phyloP scores from a whole-genome alignment of 1,284 basidiomycete genomes.

The Pseudozyma flocculosa region DNA sequence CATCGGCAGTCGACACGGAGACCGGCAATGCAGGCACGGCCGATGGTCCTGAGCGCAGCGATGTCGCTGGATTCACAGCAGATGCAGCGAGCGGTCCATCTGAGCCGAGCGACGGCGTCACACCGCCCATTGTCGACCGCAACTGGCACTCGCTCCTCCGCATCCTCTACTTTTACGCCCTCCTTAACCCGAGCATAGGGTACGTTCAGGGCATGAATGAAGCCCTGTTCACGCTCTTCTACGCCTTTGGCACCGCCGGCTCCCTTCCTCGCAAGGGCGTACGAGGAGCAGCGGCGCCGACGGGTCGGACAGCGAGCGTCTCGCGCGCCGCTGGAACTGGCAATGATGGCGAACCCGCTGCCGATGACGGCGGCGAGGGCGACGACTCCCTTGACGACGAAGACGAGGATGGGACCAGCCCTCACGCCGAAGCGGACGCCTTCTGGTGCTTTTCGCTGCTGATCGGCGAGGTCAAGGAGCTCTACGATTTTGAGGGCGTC shows the following conservation, averaged over 20 bases:
- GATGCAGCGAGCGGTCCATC: too few relatives aligned
- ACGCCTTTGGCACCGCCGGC: slow-evolving; percentile 32
- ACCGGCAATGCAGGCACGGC: too few relatives aligned
- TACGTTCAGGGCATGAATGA: slow-evolving; percentile 57
- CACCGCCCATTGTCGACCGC: slow-evolving; percentile 19
- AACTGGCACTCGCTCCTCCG: slow-evolving; percentile 54
- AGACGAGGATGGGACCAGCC: slow-evolving; percentile 16
- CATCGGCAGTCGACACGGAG: slow-evolving; percentile 15
- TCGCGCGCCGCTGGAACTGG: too few relatives aligned
- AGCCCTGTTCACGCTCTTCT: slow-evolving; percentile 49
- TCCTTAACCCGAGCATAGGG: slow-evolving; percentile 53
- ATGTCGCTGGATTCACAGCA: too few relatives aligned
- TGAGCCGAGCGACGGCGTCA: too few relatives aligned
- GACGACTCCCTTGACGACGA: neutral
- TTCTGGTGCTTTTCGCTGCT: slow-evolving; percentile 57
- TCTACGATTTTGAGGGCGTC: slow-evolving; percentile 52
- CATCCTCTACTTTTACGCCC: slow-evolving; percentile 52
- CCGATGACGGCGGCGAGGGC: too few relatives aligned
- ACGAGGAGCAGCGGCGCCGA: too few relatives aligned
- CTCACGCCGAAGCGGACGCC: slow-evolving; percentile 51
- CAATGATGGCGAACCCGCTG: too few relatives aligned
- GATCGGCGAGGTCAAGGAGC: slow-evolving; percentile 51
- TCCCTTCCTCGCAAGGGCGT: neutral
- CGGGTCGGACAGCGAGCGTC: too few relatives aligned
- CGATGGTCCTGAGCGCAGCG: too few relatives aligned